Percentiles rank a stretch among this genome's conserved stretches.
These are phyloP conservation scores for Ziziphus jujuba DNA, from an alignment of 306 rosid species.

Conservation along the genomic window DNA sequence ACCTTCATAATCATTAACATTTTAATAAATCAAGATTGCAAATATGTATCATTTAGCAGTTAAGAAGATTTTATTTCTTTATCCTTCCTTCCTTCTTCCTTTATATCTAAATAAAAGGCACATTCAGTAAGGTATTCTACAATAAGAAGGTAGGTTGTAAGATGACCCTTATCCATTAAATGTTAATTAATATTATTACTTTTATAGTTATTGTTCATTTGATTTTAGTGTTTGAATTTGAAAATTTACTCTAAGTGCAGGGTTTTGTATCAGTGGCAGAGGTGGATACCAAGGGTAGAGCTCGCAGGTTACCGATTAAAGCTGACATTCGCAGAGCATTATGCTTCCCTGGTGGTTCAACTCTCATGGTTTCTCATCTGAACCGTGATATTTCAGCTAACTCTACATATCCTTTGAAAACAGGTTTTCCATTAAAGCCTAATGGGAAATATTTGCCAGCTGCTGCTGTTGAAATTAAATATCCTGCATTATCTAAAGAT, in stretches of 20 bases:
- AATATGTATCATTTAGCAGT: neutral
- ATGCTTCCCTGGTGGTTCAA: conserved; percentile 92
- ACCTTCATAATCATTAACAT: neutral
- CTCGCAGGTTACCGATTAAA: conserved; percentile 69
- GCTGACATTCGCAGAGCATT: conserved; percentile 73
- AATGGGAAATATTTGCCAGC: conserved; percentile 34
- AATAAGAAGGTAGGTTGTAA: neutral
- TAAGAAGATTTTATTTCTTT: too few species aligned
- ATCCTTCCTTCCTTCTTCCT: too few species aligned
- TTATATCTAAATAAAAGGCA: too few species aligned
- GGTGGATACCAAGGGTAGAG: conserved; percentile 71
- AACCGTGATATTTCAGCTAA: conserved; percentile 39
- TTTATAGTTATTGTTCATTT: neutral
- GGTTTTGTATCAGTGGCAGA: conserved; percentile 79
- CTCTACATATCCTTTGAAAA: conserved; percentile 35
- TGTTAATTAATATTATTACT: neutral
- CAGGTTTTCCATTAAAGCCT: conserved; percentile 39
- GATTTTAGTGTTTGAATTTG: conserved; percentile 23
- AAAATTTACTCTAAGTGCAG: conserved; percentile 34
- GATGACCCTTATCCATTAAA: neutral
- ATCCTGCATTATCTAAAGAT: conserved; percentile 26
- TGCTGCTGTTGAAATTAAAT: conserved; percentile 30
- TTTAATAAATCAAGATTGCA: neutral
- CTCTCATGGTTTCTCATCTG: conserved; percentile 80
- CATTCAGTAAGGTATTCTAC: too few species aligned